Evolutionary conservation across 306 rosid genomes (phyloP).

Genomic region (Castanea crenata): DNA sequence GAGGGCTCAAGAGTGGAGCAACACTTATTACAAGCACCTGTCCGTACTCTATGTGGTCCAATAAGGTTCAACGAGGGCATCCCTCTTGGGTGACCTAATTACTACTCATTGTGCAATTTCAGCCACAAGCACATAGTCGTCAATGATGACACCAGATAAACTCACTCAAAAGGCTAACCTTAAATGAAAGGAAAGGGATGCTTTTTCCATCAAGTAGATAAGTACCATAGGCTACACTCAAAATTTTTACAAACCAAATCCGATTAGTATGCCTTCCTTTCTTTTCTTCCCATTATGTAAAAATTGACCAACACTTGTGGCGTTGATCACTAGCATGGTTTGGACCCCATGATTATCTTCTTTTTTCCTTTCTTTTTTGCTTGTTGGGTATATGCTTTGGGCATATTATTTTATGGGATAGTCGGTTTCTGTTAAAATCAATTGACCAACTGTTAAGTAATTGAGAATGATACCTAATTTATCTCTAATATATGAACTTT

Average conservation of each 20-base stretch:
- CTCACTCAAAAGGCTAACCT: constrained; percentile 18
- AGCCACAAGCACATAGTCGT: constrained; percentile 17
- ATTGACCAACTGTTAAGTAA: neutral
- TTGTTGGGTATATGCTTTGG: neutral
- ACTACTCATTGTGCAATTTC: constrained; percentile 24
- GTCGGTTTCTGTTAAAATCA: neutral
- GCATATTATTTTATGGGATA: neutral
- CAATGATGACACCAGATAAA: constrained; percentile 25
- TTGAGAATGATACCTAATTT: neutral
- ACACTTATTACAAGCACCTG: constrained; percentile 22
- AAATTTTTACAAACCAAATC: constrained; percentile 3
- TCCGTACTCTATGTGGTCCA: constrained; percentile 34
- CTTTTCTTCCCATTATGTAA: neutral
- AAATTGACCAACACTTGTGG: neutral
- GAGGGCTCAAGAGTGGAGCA: neutral
- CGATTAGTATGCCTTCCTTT: neutral
- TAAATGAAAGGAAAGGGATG: neutral
- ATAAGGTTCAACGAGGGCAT: constrained; percentile 6
- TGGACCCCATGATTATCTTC: neutral
- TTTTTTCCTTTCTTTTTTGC: neutral
- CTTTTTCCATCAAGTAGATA: neutral
- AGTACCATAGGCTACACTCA: neutral
- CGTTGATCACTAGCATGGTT: neutral
- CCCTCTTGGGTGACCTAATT: constrained; percentile 26
- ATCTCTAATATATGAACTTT: neutral